These are phyloP conservation scores for Phytophthora foliorum DNA, from an alignment of 352 stramenopile species.

Conservation along the genomic window DNA sequence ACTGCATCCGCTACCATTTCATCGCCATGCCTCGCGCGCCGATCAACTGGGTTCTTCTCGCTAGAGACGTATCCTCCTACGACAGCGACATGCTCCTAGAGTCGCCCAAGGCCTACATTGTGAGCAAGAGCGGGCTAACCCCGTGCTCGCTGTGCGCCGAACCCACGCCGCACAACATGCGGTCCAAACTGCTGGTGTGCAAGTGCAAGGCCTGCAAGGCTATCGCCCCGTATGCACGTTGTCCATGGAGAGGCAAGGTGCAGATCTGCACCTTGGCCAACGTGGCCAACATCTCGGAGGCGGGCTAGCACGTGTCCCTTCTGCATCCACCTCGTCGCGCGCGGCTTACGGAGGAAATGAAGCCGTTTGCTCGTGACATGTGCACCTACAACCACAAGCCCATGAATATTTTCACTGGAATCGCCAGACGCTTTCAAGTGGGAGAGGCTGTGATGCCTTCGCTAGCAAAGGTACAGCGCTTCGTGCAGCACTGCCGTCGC, in stretches of 20 bases:
- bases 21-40: not conserved
- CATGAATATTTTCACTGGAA: constrained; percentile 7
- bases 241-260: constrained; percentile 6
- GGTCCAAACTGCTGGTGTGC: constrained; percentile 1
- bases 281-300: constrained; percentile 12
- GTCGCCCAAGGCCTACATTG: constrained; percentile 2
- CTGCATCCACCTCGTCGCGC: not conserved
- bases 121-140: constrained; percentile 5
- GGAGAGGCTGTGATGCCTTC: not conserved
- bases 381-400: constrained; percentile 21
- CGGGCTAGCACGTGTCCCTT: not conserved
- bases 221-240: not conserved
- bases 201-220: constrained; percentile 6
- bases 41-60: constrained; percentile 6
- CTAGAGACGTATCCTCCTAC: constrained; percentile 8
- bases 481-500: constrained; percentile 15
- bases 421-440: constrained; percentile 10
- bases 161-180: constrained; percentile 10
- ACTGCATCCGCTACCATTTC: not conserved
- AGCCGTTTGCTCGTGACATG: constrained; percentile 10
- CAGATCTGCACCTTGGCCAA: constrained; percentile 11
- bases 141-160: constrained; percentile 16
- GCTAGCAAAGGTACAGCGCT: constrained; percentile 6
- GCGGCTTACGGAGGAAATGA: constrained; percentile 8
- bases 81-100: constrained; percentile 11